Conservation (phyloP, 805 yeast genomes). For the Debaryomyces prosopidis region DNA sequence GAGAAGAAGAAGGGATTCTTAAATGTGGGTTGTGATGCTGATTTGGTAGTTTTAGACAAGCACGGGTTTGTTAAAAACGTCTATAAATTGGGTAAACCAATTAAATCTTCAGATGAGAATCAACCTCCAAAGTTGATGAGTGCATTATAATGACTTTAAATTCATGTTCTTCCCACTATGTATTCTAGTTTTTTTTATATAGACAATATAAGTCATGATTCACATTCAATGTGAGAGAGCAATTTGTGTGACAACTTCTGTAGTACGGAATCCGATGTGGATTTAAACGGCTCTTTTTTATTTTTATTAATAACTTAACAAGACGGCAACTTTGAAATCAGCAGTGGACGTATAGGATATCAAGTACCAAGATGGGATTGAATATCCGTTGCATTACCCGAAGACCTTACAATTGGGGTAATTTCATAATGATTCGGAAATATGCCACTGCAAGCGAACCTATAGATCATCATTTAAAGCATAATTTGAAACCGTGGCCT, state of each 20-base stretch:
- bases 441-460: constrained; percentile 10
- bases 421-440: background rate
- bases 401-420: background rate
- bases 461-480: constrained; percentile 22
- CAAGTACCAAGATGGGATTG: too few relatives aligned
- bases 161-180: too few relatives aligned
- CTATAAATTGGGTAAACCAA: constrained; percentile 49
- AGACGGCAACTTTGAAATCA: too few relatives aligned
- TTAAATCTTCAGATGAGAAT: constrained; percentile 18
- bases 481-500: constrained; percentile 57
- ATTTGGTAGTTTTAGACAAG: constrained; percentile 47
- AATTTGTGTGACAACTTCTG: too few relatives aligned
- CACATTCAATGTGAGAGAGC: too few relatives aligned
- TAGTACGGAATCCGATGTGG: too few relatives aligned
- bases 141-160: constrained; percentile 7
- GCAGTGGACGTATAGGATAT: too few relatives aligned
- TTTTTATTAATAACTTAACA: too few relatives aligned
- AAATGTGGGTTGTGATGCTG: constrained; percentile 56
- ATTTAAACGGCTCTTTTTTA: too few relatives aligned
- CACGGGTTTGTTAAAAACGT: constrained; percentile 47
- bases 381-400: background rate
- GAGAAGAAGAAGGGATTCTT: constrained; percentile 50
- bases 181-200: too few relatives aligned
- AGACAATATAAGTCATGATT: too few relatives aligned
- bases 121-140: constrained; percentile 18